phyloP scores from a whole-genome alignment of 2,329 filamentous ascomycete species.

The Cladophialophora immunda region DNA sequence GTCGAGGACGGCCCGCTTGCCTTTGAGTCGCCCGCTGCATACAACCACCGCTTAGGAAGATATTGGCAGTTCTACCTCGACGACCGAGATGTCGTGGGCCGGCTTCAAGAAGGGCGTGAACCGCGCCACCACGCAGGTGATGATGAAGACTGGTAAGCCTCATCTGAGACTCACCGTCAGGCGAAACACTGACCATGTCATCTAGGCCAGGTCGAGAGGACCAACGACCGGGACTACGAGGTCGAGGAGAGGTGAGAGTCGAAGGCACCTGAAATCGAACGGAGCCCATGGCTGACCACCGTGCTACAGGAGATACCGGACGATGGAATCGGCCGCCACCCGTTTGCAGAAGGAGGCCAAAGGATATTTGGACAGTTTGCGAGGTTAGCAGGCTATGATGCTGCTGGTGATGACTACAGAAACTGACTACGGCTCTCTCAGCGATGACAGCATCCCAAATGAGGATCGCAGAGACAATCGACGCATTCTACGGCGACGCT shows the following conservation, averaged over 20 bases:
- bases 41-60: slow-evolving; percentile 14
- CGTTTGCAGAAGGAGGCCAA: slow-evolving; percentile 97
- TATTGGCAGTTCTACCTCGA: slow-evolving; percentile 11
- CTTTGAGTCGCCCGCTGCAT: slow-evolving; percentile 19
- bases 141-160: slow-evolving; percentile 92
- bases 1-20: slow-evolving; percentile 18
- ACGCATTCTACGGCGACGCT: slow-evolving; percentile 97
- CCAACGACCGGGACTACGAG: slow-evolving; percentile 97
- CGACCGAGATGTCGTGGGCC: slow-evolving; percentile 49
- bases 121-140: slow-evolving; percentile 98
- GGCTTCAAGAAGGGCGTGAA: slow-evolving; percentile 97
- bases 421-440: slow-evolving; percentile 46
- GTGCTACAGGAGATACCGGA: slow-evolving; percentile 80
- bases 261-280: slow-evolving; percentile 3
- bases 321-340: slow-evolving; percentile 93
- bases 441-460: slow-evolving; percentile 99
- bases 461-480: slow-evolving; percentile 98
- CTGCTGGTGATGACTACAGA: background rate
- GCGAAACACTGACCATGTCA: slow-evolving; percentile 14
- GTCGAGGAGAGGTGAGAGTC: slow-evolving; percentile 81
- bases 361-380: slow-evolving; percentile 93
- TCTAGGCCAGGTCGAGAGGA: slow-evolving; percentile 93
- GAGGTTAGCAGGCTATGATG: slow-evolving; percentile 66
- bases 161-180: slow-evolving; percentile 42
- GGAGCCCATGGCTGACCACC: slow-evolving; percentile 9